A percentile compares a stretch with the other conserved stretches of the same genome.
phyloP scores from a whole-genome alignment of 257 asterid genomes.

The Solanum corneliomulleri region DNA sequence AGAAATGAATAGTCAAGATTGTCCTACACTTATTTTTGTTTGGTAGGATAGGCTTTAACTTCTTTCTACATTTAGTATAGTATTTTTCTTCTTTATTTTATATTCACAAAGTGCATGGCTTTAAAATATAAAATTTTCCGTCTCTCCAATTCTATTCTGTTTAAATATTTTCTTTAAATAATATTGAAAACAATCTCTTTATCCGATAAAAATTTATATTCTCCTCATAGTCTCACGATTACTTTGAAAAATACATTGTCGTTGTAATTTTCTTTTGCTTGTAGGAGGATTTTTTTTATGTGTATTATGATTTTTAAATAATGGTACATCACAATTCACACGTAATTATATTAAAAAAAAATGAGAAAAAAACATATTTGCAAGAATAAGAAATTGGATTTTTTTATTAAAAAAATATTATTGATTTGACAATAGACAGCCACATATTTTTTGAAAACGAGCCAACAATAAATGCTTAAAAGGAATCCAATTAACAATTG shows the following conservation, averaged over 20 bases:
- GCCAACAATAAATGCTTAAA: neutral
- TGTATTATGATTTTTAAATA: neutral
- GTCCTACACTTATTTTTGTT: neutral
- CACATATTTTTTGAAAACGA: neutral
- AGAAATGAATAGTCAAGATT: neutral
- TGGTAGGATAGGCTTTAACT: neutral
- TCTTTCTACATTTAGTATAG: neutral
- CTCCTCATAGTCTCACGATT: too few relatives aligned
- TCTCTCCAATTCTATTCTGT: neutral
- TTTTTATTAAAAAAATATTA: neutral
- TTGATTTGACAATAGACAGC: neutral
- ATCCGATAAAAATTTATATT: neutral
- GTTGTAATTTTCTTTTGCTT: neutral
- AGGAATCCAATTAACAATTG: neutral
- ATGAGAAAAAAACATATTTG: neutral
- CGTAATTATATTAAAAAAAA: neutral
- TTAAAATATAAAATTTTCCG: neutral
- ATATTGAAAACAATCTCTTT: neutral
- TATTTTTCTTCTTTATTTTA: neutral
- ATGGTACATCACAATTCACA: neutral
- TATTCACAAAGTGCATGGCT: neutral
- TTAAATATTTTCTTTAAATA: neutral
- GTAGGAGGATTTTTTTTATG: neutral
- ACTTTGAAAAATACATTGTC: neutral
- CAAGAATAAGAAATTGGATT: neutral